Base-by-base conservation (phyloP, 495 filamentous ascomycete genomes). In the Podospora australis region DNA sequence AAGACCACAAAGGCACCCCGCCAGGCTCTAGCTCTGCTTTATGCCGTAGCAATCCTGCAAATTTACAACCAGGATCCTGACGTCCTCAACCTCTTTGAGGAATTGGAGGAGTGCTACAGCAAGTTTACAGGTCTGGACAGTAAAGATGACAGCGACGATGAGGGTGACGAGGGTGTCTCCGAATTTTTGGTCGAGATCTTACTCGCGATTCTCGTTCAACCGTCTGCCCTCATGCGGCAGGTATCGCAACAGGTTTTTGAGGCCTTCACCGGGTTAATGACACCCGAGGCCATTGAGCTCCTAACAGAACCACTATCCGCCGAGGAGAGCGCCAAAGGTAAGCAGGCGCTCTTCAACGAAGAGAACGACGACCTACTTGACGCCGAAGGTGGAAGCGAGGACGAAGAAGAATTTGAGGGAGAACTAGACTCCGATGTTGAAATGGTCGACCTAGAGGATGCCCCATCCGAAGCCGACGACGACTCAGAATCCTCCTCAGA, bases 41-140 rank as follows among this genome's bases (percentile, higher is more conserved):
- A 92, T 63, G 86, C 87, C n/a, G 74, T 95, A 47, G 83, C 84
- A 2, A 78, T 96, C 39, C 66, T 96, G 24, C 87, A 95, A 58
- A 74, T 95, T n/a, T 91, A 92, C 67, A 86, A 88, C 56, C 86
- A 85, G 16, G 88, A 94, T 48, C 75, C 84, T 0, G 92, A 97
- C 54, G 87, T 90, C 5, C 72, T 68, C 14, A 63, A 60, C n/a
- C 60, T 66, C 3, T 48, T 73, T 16, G 53, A 67, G 9, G 59
- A 68, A 44, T 58, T 70, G 17, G 52, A 61, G 23, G 52, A 66
- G 40, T 73, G 69, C 63, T 88, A 84, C 52, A 71, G 85, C 39
- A 82, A 83, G 62, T 60, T 69, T 6, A 58, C 58, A 5, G 61
- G 60, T 16, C 61, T 59, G 0, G 49, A 54, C 20, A 16, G 24